Evolutionary conservation across 2,329 filamentous ascomycete genomes (phyloP).

Genomic region (Zymoseptoria passerinii): DNA sequence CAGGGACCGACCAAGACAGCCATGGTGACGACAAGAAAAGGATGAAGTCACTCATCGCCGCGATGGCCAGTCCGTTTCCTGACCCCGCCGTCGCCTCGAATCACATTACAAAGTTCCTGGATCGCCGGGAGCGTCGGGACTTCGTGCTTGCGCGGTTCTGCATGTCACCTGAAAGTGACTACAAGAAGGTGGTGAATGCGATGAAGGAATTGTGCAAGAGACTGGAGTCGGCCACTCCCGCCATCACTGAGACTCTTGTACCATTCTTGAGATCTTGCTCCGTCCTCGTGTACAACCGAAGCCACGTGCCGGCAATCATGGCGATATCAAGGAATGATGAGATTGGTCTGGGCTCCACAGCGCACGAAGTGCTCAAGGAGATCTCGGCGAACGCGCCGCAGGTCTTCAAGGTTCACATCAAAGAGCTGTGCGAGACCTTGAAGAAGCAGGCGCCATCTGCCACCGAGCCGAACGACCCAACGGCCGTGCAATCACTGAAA

Average conservation of each 20-base stretch:
- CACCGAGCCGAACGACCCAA: constrained; percentile 57
- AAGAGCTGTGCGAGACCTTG: constrained; percentile 80
- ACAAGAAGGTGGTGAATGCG: constrained; percentile 80
- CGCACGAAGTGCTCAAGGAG: constrained; percentile 83
- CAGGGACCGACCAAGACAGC: constrained; percentile 68
- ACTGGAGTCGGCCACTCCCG: constrained; percentile 48
- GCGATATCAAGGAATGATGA: constrained; percentile 78
- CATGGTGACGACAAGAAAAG: constrained; percentile 51
- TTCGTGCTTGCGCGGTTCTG: constrained; percentile 86
- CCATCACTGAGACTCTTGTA: constrained; percentile 68
- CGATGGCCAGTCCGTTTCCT: constrained; percentile 65
- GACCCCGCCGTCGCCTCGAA: constrained; percentile 63
- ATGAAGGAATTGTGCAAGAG: constrained; percentile 77
- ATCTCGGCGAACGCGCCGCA: constrained; percentile 85
- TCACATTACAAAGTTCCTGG: constrained; percentile 85
- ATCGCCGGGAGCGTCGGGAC: constrained; percentile 77
- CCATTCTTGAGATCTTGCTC: constrained; percentile 77
- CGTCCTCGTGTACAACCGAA: constrained; percentile 84
- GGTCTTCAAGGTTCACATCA: constrained; percentile 85
- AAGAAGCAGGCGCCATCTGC: constrained; percentile 69
- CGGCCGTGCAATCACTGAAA: constrained; percentile 83
- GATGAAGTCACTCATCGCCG: constrained; percentile 64
- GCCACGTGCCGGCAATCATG: constrained; percentile 85
- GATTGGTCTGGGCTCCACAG: constrained; percentile 64
- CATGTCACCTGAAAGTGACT: constrained; percentile 78